A percentile compares a stretch with the other conserved stretches of the same genome.
These are phyloP conservation scores for Eremothecium sinecaudum DNA, from an alignment of 1,139 yeast genomes.

Conservation along the genomic window DNA sequence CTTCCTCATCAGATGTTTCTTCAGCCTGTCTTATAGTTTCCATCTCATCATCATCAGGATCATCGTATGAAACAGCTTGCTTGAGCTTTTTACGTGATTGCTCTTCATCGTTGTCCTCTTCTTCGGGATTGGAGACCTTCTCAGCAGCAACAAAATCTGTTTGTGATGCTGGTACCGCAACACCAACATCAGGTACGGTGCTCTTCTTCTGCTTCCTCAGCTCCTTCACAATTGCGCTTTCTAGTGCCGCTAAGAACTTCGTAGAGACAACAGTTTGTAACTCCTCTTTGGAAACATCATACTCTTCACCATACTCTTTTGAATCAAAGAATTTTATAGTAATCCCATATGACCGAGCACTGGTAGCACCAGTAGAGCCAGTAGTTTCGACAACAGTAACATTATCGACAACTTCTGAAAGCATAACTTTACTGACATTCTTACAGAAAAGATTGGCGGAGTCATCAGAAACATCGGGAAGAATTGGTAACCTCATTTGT, in stretches of 20 bases:
- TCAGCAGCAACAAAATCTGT: slow-evolving; percentile 38
- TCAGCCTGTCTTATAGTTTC: slow-evolving; percentile 82
- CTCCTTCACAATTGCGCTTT: slow-evolving; percentile 66
- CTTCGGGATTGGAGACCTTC: slow-evolving; percentile 34
- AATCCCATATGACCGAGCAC: slow-evolving; percentile 63
- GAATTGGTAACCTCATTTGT: slow-evolving; percentile 89
- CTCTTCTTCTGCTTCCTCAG: slow-evolving; percentile 66
- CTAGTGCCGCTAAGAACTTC: slow-evolving; percentile 62
- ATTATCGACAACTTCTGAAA: slow-evolving; percentile 82
- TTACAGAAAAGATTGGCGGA: slow-evolving; percentile 92
- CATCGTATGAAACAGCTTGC: slow-evolving; percentile 88
- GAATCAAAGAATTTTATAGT: slow-evolving; percentile 66
- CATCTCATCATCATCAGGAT: slow-evolving; percentile 86
- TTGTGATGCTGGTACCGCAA: slow-evolving; percentile 54
- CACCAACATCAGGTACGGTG: slow-evolving; percentile 56
- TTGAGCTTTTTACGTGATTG: slow-evolving; percentile 52
- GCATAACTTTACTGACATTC: slow-evolving; percentile 71
- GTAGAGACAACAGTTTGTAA: slow-evolving; percentile 60
- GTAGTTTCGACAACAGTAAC: slow-evolving; percentile 87
- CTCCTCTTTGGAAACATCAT: slow-evolving; percentile 75
- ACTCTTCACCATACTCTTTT: slow-evolving; percentile 74
- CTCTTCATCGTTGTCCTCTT: slow-evolving; percentile 65
- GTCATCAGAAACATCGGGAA: slow-evolving; percentile 67
- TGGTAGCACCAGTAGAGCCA: slow-evolving; percentile 41
- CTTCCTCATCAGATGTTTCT: slow-evolving; percentile 56